phyloP scores from a whole-genome alignment of 768 basidiomycete genomes.

The Gymnopilus junonius region DNA sequence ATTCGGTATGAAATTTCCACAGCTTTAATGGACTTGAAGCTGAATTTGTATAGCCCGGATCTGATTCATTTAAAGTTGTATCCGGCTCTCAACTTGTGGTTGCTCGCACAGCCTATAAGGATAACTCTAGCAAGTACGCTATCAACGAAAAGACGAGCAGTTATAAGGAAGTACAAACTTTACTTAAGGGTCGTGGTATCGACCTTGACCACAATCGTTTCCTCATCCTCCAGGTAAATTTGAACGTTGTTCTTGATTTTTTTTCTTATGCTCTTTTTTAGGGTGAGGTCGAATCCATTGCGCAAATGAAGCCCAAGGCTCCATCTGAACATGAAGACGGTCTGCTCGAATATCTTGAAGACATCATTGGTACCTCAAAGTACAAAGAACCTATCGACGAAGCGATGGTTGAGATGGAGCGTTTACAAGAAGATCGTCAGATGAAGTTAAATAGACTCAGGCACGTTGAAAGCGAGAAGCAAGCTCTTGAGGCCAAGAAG shows the following conservation, averaged over 20 bases:
- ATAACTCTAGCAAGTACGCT: conserved; percentile 89
- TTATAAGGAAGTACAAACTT: conserved; percentile 87
- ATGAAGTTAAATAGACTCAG: conserved; percentile 87
- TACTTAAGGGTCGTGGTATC: conserved; percentile 93
- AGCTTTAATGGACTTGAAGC: not conserved
- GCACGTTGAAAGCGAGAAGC: conserved; percentile 92
- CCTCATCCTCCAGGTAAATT: conserved; percentile 87
- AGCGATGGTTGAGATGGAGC: conserved; percentile 80
- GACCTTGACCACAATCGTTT: conserved; percentile 98
- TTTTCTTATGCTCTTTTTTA: conserved; percentile 31
- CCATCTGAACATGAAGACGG: conserved; percentile 94
- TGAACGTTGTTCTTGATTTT: conserved; percentile 6
- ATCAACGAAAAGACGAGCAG: conserved; percentile 80
- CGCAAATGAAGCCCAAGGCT: conserved; percentile 98
- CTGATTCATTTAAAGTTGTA: conserved; percentile 83
- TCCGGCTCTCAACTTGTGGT: conserved; percentile 85
- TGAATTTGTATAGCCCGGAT: conserved; percentile 67
- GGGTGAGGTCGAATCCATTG: conserved; percentile 99
- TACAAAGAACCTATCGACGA: conserved; percentile 92
- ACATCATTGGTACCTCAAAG: conserved; percentile 94
- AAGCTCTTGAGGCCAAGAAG: conserved; percentile 84
- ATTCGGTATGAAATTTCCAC: conserved; percentile 64
- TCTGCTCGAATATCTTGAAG: conserved; percentile 95
- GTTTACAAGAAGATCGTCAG: conserved; percentile 77
- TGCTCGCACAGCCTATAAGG: conserved; percentile 85